Evolutionary conservation across 2,329 filamentous ascomycete species (phyloP), one percentile per base, ranked within the genome.

Genomic region (Alternaria alternata): DNA sequence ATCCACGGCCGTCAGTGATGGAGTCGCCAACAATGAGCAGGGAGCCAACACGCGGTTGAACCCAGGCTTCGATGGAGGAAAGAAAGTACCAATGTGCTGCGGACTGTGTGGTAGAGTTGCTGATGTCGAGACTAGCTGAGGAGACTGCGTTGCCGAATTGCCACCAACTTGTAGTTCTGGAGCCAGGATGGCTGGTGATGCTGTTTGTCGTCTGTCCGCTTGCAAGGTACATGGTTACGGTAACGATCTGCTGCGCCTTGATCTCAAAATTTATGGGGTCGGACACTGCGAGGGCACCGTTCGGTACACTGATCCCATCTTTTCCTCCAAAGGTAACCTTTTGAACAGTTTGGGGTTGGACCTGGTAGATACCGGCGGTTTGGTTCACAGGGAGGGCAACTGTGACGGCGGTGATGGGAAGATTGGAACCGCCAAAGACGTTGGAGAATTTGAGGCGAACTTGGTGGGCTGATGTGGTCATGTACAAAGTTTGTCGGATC

Each of bases 381-480:
- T 85, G 85, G 34, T 84, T 84, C 4, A 78, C 68, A 0, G 89
- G 84, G 0, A 88, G 77, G 1, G 87, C 86, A 6, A 91, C 74
- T 0, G 86, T 86, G 1, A 85, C 86, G 2, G 83, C 82, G 0
- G 85, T 87, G 65, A 91, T 85, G 44, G 85, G 82, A 3, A 91
- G 79, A 63, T 87, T 83, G 36, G 83, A 86, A 2, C 81, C 74
- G 3, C 89, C 88, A 65, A 91, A 91, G 0, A 84, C 85, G 70
- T 91, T 91, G 43, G 87, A 89, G 51, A 91, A 81, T 46, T 86
- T 85, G 36, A 91, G 76, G 9, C 89, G 86, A 62, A 91, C 82
- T 22, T 86, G 82, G 3, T 83, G 77, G 3, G 85, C 83, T 1
- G 81, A 83, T 5, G 88, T 81, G 7, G 87, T 86, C 65, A 88